Base-by-base conservation (phyloP, 2,329 filamentous ascomycete species). In the Paecilomyces fulvus region DNA sequence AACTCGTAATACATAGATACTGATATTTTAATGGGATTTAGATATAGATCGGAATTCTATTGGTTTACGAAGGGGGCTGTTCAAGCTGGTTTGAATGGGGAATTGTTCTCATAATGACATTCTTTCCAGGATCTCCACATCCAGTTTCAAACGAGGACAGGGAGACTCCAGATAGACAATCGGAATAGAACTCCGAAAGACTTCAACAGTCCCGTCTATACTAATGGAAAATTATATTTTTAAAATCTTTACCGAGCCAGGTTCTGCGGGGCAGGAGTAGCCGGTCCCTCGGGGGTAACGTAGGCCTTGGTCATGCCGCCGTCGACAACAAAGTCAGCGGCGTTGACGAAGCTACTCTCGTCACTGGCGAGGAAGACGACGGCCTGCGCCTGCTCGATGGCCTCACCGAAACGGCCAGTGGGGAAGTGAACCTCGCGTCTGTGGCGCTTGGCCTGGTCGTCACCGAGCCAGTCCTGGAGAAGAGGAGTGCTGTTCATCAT, bases 281-380 rank as follows among this genome's bases (percentile, higher is more conserved):
- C 72, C 1, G 81, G 79, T 11, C 83, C 83, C 61, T 85, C 80
- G 17, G 82, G 79, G 14, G 83, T 86, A 51, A 84, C 82, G 73
- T 96, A 97, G 49, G 91, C 89, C 80, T 89, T 96, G 67, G 86
- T 92, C 89, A 99, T 90, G 58, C 92, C 92, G 57, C 94, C 94
- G 67, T 99, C 94, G 25, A 97, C 91, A 3, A 95, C 87, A 76
- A 97, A 95, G 70, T 97, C 94, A 58, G 84, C 87, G n/a, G 56
- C 56, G 53, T 59, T 59, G 30, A 65, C 58, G 55, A 60, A 63
- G 52, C 61, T 59, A 33, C 60, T 56, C 51, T 63, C 58, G 4
- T 57, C 55, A 28, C 61, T 61, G 9, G 61, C 57, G 23, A 63
- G 55, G 48, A 63, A 61, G 2, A 62, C 53, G 5, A 60, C 60